Evolutionary conservation across 345 rosid species (phyloP).

Genomic region (Anacardium occidentale): DNA sequence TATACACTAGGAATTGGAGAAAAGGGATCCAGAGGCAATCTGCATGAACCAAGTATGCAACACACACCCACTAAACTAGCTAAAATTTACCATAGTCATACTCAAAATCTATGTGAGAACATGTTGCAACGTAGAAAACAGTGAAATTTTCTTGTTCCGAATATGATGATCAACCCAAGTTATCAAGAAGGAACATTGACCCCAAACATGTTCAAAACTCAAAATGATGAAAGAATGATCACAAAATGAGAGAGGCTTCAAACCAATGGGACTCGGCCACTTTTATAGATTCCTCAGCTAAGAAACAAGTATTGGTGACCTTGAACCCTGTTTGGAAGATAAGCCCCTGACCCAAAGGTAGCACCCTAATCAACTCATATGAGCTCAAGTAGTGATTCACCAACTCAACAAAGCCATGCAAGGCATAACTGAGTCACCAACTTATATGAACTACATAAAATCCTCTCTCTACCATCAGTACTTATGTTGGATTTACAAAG

Average conservation of each 20-base stretch:
- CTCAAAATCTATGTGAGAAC: no score
- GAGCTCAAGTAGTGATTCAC: conserved; percentile 42
- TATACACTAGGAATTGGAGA: no score
- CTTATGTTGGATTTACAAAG: conserved; percentile 24
- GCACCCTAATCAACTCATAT: conserved; percentile 45
- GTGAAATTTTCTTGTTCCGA: conserved; percentile 24
- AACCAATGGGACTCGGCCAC: no score
- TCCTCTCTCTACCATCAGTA: conserved; percentile 28
- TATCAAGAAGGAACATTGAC: background rate
- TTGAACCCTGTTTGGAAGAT: no score
- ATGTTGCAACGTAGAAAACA: no score
- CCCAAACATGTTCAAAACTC: background rate
- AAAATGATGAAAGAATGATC: background rate
- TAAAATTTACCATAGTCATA: no score
- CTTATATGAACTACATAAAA: conserved; percentile 15
- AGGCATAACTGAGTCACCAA: conserved; percentile 17
- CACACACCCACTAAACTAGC: no score
- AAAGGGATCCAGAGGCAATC: no score
- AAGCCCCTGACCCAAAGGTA: conserved; percentile 25
- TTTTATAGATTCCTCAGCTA: no score
- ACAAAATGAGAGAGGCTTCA: conserved; percentile 21
- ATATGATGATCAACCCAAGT: background rate
- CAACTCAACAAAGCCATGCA: conserved; percentile 52
- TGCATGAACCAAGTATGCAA: no score
- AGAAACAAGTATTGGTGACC: no score